Conservation (phyloP, 2,329 filamentous ascomycete genomes). For the Penicillium decumbens region DNA sequence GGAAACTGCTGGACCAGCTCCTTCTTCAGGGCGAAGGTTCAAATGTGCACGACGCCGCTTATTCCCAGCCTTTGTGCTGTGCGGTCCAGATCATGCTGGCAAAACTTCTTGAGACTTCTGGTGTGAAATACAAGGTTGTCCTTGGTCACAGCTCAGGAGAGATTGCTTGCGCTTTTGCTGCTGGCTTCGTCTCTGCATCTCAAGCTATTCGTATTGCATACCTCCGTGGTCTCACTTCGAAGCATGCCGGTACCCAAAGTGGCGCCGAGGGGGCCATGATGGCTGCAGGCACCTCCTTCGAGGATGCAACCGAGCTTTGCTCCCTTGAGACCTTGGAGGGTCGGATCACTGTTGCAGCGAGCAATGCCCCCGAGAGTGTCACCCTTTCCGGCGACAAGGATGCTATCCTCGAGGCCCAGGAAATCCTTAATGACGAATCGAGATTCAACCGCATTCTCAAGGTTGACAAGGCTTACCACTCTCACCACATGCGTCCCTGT, state of each 20-base stretch:
- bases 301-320: constrained; percentile 12
- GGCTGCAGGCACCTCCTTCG: constrained; percentile 18
- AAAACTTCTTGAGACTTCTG: constrained; percentile 14
- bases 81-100: constrained; percentile 16
- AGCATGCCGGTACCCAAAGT: background rate
- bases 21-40: background rate
- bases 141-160: constrained; percentile 23
- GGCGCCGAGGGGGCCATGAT: constrained; percentile 22
- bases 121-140: constrained; percentile 3
- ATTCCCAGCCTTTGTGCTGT: constrained; percentile 16
- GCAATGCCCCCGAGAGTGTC: constrained; percentile 39
- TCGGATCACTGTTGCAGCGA: constrained; percentile 24
- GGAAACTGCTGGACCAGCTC: constrained; percentile 11
- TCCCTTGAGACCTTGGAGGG: background rate
- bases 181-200: constrained; percentile 8
- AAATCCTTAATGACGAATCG: constrained; percentile 27
- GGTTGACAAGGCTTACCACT: too few species aligned
- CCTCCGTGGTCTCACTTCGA: constrained; percentile 9
- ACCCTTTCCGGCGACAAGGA: constrained; percentile 43
- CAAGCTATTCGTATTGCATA: constrained; percentile 18
- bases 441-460: constrained; percentile 37
- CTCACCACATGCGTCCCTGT: too few species aligned
- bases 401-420: constrained; percentile 27
- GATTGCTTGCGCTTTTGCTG: constrained; percentile 21
- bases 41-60: constrained; percentile 2